Evolutionary conservation across 306 rosid genomes (phyloP).

Genomic region (Begonia fuchsioides): DNA sequence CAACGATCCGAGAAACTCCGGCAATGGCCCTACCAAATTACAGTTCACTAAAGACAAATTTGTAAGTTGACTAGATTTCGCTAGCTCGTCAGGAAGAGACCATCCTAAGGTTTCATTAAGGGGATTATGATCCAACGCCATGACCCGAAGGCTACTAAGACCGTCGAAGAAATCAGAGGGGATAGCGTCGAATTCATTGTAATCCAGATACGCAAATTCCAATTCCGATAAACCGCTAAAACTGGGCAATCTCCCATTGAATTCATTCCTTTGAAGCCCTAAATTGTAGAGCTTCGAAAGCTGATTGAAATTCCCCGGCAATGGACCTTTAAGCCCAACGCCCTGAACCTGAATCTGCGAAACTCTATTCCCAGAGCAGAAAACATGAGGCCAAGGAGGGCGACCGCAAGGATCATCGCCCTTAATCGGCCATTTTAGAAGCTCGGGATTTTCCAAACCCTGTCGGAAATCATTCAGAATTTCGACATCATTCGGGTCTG

Average conservation of each 20-base stretch:
- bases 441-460: slow-evolving; percentile 60
- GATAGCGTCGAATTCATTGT: slow-evolving; percentile 57
- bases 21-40: slow-evolving; percentile 54
- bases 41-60: slow-evolving; percentile 45
- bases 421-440: slow-evolving; percentile 53
- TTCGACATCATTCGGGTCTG: slow-evolving; percentile 48
- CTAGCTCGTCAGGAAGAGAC: slow-evolving; percentile 51
- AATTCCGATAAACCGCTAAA: slow-evolving; percentile 65
- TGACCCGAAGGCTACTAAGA: slow-evolving; percentile 31
- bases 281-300: slow-evolving; percentile 55
- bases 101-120: slow-evolving; percentile 50
- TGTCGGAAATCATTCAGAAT: slow-evolving; percentile 51
- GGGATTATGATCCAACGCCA: slow-evolving; percentile 54
- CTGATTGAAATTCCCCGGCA: slow-evolving; percentile 1
- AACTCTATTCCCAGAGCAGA: too few relatives aligned
- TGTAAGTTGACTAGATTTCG: slow-evolving; percentile 39
- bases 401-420: slow-evolving; percentile 67
- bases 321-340: too few relatives aligned
- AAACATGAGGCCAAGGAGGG: slow-evolving; percentile 12
- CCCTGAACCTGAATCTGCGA: too few relatives aligned
- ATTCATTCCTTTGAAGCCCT: slow-evolving; percentile 64
- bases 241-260: slow-evolving; percentile 42
- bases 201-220: slow-evolving; percentile 57
- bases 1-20: slow-evolving; percentile 46
- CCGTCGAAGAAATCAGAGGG: slow-evolving; percentile 58